Evolutionary conservation across 257 asterid species (phyloP).

Genomic region (Jacaranda mimosifolia): DNA sequence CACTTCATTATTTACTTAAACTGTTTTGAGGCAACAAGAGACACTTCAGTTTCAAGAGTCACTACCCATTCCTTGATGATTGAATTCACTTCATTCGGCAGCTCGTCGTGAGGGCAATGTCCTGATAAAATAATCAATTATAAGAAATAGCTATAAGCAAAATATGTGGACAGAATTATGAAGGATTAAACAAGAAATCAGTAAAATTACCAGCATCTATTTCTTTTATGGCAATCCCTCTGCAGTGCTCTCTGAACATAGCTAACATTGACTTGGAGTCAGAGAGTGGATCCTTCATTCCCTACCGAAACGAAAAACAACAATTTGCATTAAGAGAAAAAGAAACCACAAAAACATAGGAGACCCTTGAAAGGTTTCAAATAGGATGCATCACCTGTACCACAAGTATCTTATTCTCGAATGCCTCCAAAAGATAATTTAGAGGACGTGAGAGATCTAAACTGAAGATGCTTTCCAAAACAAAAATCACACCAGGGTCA

Average conservation of each 20-base stretch:
- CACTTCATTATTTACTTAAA: constrained; percentile 20
- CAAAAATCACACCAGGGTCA: constrained; percentile 82
- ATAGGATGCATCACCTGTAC: constrained; percentile 62
- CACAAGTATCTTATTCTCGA: constrained; percentile 64
- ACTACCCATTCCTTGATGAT: constrained; percentile 74
- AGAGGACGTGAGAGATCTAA: constrained; percentile 89
- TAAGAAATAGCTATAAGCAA: constrained; percentile 15
- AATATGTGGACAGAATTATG: background rate
- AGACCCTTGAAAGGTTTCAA: constrained; percentile 1
- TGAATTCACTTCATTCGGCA: constrained; percentile 76
- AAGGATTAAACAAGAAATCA: constrained; percentile 21
- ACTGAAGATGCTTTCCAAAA: constrained; percentile 85
- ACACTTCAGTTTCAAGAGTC: constrained; percentile 46
- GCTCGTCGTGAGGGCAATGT: constrained; percentile 97
- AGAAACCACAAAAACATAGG: constrained; percentile 1
- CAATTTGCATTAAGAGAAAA: constrained; percentile 9
- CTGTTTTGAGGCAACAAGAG: constrained; percentile 46
- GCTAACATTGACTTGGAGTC: constrained; percentile 67
- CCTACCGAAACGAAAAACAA: constrained; percentile 55
- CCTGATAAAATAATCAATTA: constrained; percentile 56
- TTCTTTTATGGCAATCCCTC: constrained; percentile 67
- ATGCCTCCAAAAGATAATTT: constrained; percentile 75
- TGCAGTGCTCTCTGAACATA: constrained; percentile 65
- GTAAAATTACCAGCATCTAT: constrained; percentile 72
- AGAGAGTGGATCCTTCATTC: constrained; percentile 82